Conservation (phyloP, 139 green algal species). For the Chlamydomonas applanata region DNA sequence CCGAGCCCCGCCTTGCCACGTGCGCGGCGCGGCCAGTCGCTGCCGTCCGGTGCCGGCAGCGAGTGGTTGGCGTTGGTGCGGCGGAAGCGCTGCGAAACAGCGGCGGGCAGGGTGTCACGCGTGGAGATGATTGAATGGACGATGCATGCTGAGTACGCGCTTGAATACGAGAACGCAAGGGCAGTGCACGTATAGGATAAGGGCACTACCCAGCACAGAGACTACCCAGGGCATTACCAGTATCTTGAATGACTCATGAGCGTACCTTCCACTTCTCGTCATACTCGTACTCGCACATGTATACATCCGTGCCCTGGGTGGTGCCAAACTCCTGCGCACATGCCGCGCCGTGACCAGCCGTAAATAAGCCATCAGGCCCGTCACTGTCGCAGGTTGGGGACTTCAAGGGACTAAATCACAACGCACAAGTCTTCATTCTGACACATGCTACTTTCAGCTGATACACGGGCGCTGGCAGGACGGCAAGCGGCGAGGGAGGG, state of each 20-base stretch:
- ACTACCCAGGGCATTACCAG: too few relatives aligned
- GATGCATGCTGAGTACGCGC: too few relatives aligned
- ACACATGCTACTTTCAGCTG: too few relatives aligned
- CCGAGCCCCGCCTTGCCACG: not conserved
- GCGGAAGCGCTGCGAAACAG: constrained; percentile 6
- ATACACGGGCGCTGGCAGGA: too few relatives aligned
- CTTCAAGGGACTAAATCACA: too few relatives aligned
- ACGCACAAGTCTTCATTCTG: too few relatives aligned
- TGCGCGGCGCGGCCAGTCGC: not conserved
- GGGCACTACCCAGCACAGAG: not conserved
- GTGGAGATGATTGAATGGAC: too few relatives aligned
- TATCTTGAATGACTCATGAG: not conserved
- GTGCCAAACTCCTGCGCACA: constrained; percentile 19
- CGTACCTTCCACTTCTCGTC: constrained; percentile 42
- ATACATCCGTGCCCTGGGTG: constrained; percentile 74
- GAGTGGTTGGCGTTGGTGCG: constrained; percentile 3
- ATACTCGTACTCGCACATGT: constrained; percentile 65
- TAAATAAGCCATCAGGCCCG: too few relatives aligned
- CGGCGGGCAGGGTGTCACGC: too few relatives aligned
- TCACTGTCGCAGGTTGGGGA: too few relatives aligned
- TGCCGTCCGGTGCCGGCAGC: not conserved
- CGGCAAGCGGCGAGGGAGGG: too few relatives aligned
- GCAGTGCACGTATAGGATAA: not conserved
- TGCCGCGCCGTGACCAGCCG: not conserved
- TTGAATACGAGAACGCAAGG: too few relatives aligned